Conservation (phyloP, 768 basidiomycete species). For the Lactarius quietus region DNA sequence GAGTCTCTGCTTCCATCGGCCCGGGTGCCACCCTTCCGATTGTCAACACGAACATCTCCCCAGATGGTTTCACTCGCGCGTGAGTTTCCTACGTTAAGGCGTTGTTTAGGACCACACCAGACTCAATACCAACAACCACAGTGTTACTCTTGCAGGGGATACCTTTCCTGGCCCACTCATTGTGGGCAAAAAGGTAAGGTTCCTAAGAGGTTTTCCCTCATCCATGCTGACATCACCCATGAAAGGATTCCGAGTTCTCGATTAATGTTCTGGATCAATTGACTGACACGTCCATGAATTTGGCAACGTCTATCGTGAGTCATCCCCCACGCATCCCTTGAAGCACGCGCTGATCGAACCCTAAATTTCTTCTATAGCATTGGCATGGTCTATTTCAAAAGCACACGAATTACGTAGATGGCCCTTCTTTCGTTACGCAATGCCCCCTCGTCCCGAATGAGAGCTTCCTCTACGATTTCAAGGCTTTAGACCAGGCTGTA, state of each 20-base stretch:
- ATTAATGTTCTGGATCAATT: conserved; percentile 1
- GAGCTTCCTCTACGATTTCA: conserved; percentile 41
- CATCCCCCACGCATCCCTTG: too few relatives aligned
- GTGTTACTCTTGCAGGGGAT: not conserved
- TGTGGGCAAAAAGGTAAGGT: not conserved
- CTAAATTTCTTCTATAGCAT: conserved; percentile 6
- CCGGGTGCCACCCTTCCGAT: not conserved
- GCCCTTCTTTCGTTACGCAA: conserved; percentile 34
- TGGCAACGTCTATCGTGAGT: not conserved
- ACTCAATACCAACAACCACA: not conserved
- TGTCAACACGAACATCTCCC: conserved; percentile 5
- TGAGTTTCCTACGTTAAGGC: not conserved
- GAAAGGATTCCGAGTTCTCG: not conserved
- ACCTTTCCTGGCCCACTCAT: conserved; percentile 2
- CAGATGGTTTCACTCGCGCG: conserved; percentile 8
- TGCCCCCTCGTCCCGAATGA: conserved; percentile 41
- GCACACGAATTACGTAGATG: conserved; percentile 21
- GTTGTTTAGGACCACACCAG: not conserved
- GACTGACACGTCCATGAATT: not conserved
- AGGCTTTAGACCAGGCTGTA: conserved; percentile 33
- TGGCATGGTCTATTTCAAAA: conserved; percentile 26
- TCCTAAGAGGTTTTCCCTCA: not conserved
- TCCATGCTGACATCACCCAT: not conserved
- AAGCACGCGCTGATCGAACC: not conserved
- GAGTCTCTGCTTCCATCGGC: conserved; percentile 5